Conservation (phyloP, 129 eudicot species). For the Flaveria sonorensis region DNA sequence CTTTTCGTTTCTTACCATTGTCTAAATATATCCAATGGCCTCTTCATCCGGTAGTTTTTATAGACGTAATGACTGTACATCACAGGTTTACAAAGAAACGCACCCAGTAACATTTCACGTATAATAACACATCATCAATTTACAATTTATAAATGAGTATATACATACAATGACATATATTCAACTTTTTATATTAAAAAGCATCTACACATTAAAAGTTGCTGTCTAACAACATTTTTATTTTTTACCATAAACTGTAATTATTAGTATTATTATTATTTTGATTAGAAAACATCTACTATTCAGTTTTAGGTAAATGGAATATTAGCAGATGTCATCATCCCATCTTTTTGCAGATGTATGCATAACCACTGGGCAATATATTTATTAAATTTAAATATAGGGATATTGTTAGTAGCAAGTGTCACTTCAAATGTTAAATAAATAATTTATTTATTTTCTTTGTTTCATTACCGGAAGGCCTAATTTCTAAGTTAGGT, state of each 20-base stretch:
- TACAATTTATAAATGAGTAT: too few relatives aligned
- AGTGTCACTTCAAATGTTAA: background rate
- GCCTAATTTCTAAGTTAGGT: constrained; percentile 36
- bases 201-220: too few relatives aligned
- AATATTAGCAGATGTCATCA: background rate
- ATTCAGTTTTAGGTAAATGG: background rate
- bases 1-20: too few relatives aligned
- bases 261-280: background rate
- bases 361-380: constrained; percentile 10
- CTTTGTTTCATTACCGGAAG: constrained; percentile 20
- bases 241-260: background rate
- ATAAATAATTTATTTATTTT: background rate
- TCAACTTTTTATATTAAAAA: too few relatives aligned
- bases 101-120: too few relatives aligned
- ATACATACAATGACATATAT: too few relatives aligned
- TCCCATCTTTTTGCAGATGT: constrained; percentile 11
- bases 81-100: too few relatives aligned
- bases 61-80: too few relatives aligned
- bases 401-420: background rate
- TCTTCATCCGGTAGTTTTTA: too few relatives aligned
- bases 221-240: background rate
- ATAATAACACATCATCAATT: too few relatives aligned
- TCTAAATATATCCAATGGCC: too few relatives aligned
- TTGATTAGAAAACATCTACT: background rate
- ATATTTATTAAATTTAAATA: constrained; percentile 3